These are phyloP conservation scores for Sordariomycetes sp. DNA, from an alignment of 2,329 filamentous ascomycete genomes.

Conservation along the genomic window DNA sequence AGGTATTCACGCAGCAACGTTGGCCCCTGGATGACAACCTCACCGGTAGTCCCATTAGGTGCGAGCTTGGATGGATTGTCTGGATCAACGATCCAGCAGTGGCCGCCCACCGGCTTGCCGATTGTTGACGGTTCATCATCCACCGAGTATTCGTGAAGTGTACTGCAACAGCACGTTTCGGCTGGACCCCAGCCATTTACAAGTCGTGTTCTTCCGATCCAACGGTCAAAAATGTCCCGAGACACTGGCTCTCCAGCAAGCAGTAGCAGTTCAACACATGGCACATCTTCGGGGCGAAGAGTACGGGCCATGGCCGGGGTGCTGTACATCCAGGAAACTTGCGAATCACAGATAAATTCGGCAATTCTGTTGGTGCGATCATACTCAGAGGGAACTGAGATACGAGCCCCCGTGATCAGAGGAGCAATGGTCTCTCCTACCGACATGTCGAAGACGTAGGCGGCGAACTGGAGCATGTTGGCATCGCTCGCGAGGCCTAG, in stretches of 20 bases:
- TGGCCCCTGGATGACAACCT: conserved; percentile 16
- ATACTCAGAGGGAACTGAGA: conserved; percentile 28
- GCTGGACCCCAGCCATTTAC: conserved; percentile 10
- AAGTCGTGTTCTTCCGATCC: conserved; percentile 6
- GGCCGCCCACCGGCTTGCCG: background rate
- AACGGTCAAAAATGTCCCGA: conserved; percentile 7
- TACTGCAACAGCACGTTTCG: conserved; percentile 6
- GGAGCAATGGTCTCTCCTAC: conserved; percentile 2
- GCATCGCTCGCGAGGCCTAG: background rate
- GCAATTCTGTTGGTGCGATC: background rate
- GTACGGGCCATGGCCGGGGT: conserved; percentile 1
- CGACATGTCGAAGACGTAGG: conserved; percentile 4
- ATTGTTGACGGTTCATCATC: background rate
- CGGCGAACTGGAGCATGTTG: background rate
- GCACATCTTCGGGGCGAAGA: background rate
- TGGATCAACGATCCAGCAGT: conserved; percentile 20
- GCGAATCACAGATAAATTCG: background rate
- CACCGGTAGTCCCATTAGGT: conserved; percentile 14
- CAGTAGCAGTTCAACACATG: conserved; percentile 3
- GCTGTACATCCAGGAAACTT: conserved; percentile 1
- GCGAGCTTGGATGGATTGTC: conserved; percentile 15
- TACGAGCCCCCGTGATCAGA: conserved; percentile 20
- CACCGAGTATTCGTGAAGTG: background rate
- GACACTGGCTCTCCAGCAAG: conserved; percentile 8
- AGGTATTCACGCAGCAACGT: conserved; percentile 14